Percentiles rank a stretch among this genome's conserved stretches.
These are phyloP conservation scores for Fragaria nilgerrensis DNA, from an alignment of 306 rosid genomes.

Conservation along the genomic window DNA sequence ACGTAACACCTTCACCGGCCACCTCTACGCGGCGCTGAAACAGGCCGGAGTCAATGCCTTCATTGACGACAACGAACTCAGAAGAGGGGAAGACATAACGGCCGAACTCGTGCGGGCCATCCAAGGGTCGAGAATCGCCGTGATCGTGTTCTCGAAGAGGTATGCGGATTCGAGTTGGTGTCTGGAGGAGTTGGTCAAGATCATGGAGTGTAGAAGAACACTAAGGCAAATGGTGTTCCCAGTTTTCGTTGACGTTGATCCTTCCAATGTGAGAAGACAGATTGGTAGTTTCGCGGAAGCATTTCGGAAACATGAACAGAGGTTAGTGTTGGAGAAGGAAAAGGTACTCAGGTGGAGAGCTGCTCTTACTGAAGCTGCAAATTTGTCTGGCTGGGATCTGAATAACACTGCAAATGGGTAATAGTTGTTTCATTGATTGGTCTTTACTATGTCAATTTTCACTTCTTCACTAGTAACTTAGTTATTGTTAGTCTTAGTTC, in stretches of 20 bases:
- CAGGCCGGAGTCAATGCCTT: background rate
- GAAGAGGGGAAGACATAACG: background rate
- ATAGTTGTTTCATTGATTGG: background rate
- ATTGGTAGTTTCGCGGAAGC: background rate
- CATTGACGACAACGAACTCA: background rate
- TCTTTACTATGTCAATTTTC: background rate
- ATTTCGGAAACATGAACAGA: background rate
- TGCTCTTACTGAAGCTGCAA: background rate
- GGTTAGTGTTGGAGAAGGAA: background rate
- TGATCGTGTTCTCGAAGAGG: background rate
- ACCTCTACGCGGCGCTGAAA: background rate
- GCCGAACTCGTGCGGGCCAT: background rate
- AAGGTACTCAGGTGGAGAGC: background rate
- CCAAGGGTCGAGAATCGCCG: background rate
- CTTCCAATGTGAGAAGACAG: background rate
- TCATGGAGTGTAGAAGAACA: background rate
- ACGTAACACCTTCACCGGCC: background rate
- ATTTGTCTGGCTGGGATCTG: background rate
- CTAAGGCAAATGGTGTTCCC: background rate
- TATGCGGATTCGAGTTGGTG: background rate
- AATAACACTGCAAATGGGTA: background rate
- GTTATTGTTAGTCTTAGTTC: background rate
- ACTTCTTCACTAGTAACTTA: background rate
- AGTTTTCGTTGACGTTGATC: background rate
- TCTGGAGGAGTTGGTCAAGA: background rate